Evolutionary conservation across 2,329 filamentous ascomycete genomes (phyloP), one percentile per base, ranked within the genome.

Genomic region (Ceratocystis ficicola): DNA sequence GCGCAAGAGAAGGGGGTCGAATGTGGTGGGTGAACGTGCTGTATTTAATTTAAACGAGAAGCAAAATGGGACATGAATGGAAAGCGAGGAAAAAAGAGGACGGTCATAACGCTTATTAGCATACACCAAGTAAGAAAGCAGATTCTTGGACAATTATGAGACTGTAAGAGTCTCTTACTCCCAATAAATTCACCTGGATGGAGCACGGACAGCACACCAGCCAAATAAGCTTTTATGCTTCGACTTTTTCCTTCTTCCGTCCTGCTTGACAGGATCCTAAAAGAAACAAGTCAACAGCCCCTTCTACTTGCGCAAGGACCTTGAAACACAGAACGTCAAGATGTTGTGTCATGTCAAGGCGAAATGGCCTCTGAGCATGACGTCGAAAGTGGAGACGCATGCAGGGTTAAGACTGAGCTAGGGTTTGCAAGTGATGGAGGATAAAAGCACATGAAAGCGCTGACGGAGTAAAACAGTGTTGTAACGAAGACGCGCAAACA

Each of bases 401-500:
- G 5, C 32, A 59, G 55, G 55, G 28, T 36, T 36, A 59, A 20
- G 30, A 12, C 17, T 28, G 15, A 25, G 4, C n/a, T 59, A 59
- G 55, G 60, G 60, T 44, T 62, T 59, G 55, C 17, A 15, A 7
- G 44, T n/a, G 25, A 52, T 32, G 44, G 22, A 32, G 28, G 25
- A 41, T 41, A 15, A 32, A 17, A 61, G 30, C 46, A 50, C 41
- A n/a, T 30, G 36, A 65, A 28, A 60, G 36, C 30, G 65, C 67
- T 66, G 68, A 67, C 64, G 62, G 55, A 52, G 46, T 64, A 57
- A 67, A 44, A 44, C 15, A 36, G 25, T n/a, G 52, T 52, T 44
- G 44, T 36, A 62, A 44, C 59, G 17, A 62, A 55, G 50, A 30
- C 15, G 30, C 46, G 55, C 55, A n/a, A n/a, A 20, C 30, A 15